Evolutionary conservation across 768 basidiomycete genomes (phyloP).

Genomic region (Termitomyces bulborhizus): DNA sequence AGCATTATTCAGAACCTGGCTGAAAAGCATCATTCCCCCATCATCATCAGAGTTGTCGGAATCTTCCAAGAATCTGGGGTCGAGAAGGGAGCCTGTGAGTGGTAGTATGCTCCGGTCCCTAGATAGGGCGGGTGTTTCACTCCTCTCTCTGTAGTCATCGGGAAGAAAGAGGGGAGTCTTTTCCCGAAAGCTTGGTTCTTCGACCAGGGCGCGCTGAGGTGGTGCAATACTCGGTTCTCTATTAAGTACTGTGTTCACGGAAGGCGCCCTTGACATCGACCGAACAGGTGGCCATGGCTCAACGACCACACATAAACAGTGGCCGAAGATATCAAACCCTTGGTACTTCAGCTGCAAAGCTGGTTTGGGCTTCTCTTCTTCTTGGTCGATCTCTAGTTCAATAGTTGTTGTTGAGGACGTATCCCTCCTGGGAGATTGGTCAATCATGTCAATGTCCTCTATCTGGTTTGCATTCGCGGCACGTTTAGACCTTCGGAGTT

Average conservation of each 20-base stretch:
- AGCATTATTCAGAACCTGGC: constrained; percentile 58
- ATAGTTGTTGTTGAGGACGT: constrained; percentile 20
- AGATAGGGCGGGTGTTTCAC: constrained; percentile 30
- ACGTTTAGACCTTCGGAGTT: constrained; percentile 5
- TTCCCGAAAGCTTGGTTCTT: constrained; percentile 22
- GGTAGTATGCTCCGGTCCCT: background rate
- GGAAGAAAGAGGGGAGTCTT: constrained; percentile 73
- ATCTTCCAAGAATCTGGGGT: constrained; percentile 23
- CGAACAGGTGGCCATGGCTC: constrained; percentile 70
- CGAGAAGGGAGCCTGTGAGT: constrained; percentile 22
- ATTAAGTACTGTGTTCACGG: constrained; percentile 13
- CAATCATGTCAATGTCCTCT: constrained; percentile 14
- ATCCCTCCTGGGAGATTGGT: background rate
- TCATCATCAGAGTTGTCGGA: constrained; percentile 29
- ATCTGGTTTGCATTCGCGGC: constrained; percentile 20
- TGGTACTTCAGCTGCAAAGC: constrained; percentile 58
- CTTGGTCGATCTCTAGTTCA: constrained; percentile 46
- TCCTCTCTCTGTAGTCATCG: constrained; percentile 41
- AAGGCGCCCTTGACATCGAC: constrained; percentile 22
- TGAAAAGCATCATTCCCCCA: constrained; percentile 68
- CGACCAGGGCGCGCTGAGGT: constrained; percentile 19
- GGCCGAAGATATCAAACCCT: constrained; percentile 64
- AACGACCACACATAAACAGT: constrained; percentile 75
- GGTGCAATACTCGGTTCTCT: constrained; percentile 29
- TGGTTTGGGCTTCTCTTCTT: constrained; percentile 75